Evolutionary conservation across 345 rosid species (phyloP), one percentile per base, ranked within the genome.

Genomic region (Citrus maxima): DNA sequence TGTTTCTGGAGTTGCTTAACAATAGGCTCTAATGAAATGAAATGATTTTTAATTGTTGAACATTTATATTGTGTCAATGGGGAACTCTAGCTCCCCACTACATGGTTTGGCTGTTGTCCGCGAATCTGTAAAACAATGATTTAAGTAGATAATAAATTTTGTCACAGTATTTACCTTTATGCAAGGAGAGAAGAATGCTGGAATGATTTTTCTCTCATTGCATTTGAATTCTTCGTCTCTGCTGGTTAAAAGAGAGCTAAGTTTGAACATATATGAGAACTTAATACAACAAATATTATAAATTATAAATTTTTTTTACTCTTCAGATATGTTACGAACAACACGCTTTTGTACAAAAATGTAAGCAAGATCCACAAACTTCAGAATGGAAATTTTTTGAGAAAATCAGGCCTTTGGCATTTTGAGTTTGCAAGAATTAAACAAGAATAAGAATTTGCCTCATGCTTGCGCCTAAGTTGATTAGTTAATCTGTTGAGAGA

Each of bases 401-500:
- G 21, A 49, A 49, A 16, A 19, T 49, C 55, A 49, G 1, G 46
- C 10, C 5, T 49, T 49, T 49, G 55, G 6, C 55, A 49, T 3
- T 6, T 12, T 51, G 21, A 18, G 56, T 51, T 51, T 16, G 56
- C 56, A 51, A 51, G 16, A 51, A 51, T 16, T 51, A 5, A 54
- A 54, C 21, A 18, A 54, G 19, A 46, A 12, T 13, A 12, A 46
- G 22, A 54, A 54, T 54, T 54, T 54, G 3, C 58, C 58, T 54
- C 14, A 5, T 54, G 22, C 58, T 5, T 54, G 22, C 22, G 6
- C 22, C 22, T 54, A 5, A 16, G 21, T 1, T 18, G 58, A 70
- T 80, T 81, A 86, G 84, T 80, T 84, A 51, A 90, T 80, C 80
- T 91, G 93, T 80, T 90, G 97, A 34, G 98, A 93, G 79, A 93